These are phyloP conservation scores for Ophiostoma triangulosporum DNA, from an alignment of 2,329 filamentous ascomycete species.

Conservation along the genomic window DNA sequence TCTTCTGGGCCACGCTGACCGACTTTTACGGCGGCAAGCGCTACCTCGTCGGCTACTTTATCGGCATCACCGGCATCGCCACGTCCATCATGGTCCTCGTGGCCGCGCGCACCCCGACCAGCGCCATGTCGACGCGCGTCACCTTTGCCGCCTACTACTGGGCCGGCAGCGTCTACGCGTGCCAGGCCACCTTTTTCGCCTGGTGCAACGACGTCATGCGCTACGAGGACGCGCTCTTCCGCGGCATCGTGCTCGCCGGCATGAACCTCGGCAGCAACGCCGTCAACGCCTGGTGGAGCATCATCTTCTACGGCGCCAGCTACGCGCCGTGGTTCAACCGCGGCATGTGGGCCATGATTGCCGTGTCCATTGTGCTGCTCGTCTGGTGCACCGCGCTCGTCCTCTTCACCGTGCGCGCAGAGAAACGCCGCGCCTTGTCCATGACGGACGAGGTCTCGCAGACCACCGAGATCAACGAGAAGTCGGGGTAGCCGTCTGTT, in stretches of 20 bases:
- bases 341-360: constrained; percentile 67
- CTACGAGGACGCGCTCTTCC: constrained; percentile 46
- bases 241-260: constrained; percentile 53
- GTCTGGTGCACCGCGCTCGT: constrained; percentile 45
- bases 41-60: constrained; percentile 54
- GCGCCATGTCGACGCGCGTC: constrained; percentile 30
- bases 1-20: constrained; percentile 57
- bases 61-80: constrained; percentile 48
- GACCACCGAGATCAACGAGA: constrained; percentile 3
- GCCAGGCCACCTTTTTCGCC: constrained; percentile 61
- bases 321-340: constrained; percentile 52
- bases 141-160: constrained; percentile 57
- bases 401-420: constrained; percentile 24
- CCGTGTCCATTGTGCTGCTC: constrained; percentile 41
- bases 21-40: constrained; percentile 50
- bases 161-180: constrained; percentile 57
- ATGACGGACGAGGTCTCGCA: background rate
- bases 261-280: constrained; percentile 60
- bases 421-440: constrained; percentile 6
- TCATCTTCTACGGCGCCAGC: constrained; percentile 55
- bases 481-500: constrained; percentile 26
- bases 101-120: constrained; percentile 28
- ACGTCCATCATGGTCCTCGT: constrained; percentile 50
- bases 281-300: constrained; percentile 61
- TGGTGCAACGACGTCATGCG: constrained; percentile 62